Conservation (phyloP, 805 yeast genomes). For the Ogataea corticis region DNA sequence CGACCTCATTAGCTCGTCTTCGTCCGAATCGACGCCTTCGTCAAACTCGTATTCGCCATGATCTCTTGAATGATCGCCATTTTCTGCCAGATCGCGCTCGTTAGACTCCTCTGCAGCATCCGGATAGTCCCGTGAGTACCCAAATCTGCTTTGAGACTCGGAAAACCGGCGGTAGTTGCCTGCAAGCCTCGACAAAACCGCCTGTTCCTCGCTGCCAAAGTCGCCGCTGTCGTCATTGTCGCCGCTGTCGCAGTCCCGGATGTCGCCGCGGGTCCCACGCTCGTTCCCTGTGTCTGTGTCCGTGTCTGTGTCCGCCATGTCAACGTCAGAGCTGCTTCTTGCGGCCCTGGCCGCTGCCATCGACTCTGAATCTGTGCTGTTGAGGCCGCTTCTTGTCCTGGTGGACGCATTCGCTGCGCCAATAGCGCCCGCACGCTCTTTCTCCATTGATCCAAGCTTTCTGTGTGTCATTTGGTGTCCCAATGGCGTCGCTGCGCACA, state of each 20-base stretch:
- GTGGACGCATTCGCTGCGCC: not conserved
- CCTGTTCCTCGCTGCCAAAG: conserved; percentile 23
- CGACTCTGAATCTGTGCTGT: not conserved
- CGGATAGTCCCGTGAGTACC: not conserved
- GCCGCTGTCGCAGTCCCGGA: conserved; percentile 15
- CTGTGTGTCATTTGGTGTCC: not conserved
- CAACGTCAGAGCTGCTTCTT: conserved; percentile 1
- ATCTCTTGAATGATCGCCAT: not conserved
- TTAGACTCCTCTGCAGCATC: conserved; percentile 10
- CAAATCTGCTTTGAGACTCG: conserved; percentile 22
- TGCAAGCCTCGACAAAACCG: conserved; percentile 40
- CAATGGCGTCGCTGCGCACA: not conserved
- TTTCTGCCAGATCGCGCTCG: not conserved
- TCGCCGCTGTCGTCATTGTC: conserved; percentile 22
- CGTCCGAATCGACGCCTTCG: conserved; percentile 18
- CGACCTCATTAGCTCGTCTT: conserved; percentile 20
- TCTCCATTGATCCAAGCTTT: not conserved
- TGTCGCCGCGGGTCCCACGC: conserved; percentile 2
- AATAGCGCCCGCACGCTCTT: not conserved
- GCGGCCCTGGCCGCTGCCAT: not conserved
- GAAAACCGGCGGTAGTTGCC: conserved; percentile 40
- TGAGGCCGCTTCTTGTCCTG: not conserved
- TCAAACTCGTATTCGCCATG: conserved; percentile 7
- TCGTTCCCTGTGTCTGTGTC: conserved; percentile 6
- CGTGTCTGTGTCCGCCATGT: conserved; percentile 4